Evolutionary conservation across 345 rosid genomes (phyloP).

Genomic region (Bruguiera parviflora): DNA sequence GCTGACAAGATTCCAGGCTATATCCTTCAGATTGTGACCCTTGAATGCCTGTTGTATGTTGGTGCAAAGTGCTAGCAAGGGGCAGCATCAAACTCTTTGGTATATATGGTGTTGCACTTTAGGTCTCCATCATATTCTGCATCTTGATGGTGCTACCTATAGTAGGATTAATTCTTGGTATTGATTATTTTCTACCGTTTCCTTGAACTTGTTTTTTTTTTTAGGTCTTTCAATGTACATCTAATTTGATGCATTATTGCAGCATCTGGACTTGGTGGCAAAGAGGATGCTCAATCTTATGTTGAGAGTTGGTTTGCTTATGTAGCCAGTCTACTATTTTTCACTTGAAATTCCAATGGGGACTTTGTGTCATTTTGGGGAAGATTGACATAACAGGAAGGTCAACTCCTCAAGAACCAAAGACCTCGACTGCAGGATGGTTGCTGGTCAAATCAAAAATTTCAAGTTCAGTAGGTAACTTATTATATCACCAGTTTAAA

Average conservation of each 20-base stretch:
- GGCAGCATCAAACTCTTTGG: slow-evolving; percentile 13
- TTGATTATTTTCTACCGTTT: background rate
- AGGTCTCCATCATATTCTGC: slow-evolving; percentile 13
- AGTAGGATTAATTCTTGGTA: slow-evolving; percentile 6
- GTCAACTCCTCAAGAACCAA: background rate
- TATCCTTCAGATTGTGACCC: slow-evolving; percentile 3
- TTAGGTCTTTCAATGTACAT: too few species aligned
- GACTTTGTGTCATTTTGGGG: slow-evolving; percentile 11
- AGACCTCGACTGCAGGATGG: background rate
- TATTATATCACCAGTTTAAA: background rate
- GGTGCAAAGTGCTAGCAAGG: slow-evolving; percentile 8
- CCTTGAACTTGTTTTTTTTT: too few species aligned
- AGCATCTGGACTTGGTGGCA: slow-evolving; percentile 16
- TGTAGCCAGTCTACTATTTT: slow-evolving; percentile 13
- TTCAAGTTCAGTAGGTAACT: slow-evolving; percentile 5
- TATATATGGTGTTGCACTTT: slow-evolving; percentile 11
- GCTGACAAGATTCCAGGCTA: slow-evolving; percentile 13
- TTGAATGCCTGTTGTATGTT: slow-evolving; percentile 13
- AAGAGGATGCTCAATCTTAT: background rate
- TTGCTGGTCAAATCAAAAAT: background rate
- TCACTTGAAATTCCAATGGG: slow-evolving; percentile 15
- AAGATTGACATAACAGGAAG: background rate
- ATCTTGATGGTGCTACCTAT: slow-evolving; percentile 11
- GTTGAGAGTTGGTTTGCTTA: slow-evolving; percentile 8
- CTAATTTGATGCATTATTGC: background rate